These are phyloP conservation scores for Scutellaria barbata DNA, from an alignment of 257 asterid species.

Conservation along the genomic window DNA sequence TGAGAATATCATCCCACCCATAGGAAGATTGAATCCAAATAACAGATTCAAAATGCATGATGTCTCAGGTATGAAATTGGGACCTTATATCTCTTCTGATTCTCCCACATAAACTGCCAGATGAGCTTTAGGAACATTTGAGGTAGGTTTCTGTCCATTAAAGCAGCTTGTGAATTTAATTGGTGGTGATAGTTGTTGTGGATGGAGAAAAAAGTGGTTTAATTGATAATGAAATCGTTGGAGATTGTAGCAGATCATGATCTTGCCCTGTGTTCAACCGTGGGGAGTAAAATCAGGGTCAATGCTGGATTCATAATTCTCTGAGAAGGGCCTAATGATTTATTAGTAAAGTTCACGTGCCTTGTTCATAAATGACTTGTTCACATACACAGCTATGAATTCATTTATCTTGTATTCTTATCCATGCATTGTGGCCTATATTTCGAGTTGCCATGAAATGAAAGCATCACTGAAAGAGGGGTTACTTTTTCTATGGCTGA, in stretches of 20 bases:
- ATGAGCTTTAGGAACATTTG: constrained; percentile 49
- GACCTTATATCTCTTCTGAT: constrained; percentile 38
- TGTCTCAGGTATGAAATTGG: constrained; percentile 44
- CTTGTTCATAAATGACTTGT: constrained; percentile 21
- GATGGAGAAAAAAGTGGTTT: constrained; percentile 18
- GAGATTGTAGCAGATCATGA: not conserved
- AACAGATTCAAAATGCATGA: constrained; percentile 46
- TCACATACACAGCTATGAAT: constrained; percentile 11
- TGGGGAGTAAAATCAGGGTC: constrained; percentile 26
- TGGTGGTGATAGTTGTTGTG: constrained; percentile 2
- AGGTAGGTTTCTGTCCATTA: constrained; percentile 22
- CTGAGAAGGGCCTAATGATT: constrained; percentile 10
- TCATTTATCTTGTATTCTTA: constrained; percentile 12
- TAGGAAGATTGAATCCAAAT: constrained; percentile 44
- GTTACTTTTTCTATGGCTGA: not conserved
- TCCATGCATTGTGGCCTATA: constrained; percentile 13
- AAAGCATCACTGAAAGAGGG: not conserved
- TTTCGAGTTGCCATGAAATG: constrained; percentile 20
- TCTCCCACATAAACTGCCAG: constrained; percentile 51
- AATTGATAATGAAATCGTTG: not conserved
- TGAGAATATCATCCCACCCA: constrained; percentile 43
- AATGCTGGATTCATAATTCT: not conserved
- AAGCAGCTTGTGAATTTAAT: constrained; percentile 14
- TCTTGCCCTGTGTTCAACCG: not conserved
- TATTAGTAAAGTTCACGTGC: constrained; percentile 7